phyloP scores from a whole-genome alignment of 2,329 filamentous ascomycete species.

The Corynespora cassiicola region DNA sequence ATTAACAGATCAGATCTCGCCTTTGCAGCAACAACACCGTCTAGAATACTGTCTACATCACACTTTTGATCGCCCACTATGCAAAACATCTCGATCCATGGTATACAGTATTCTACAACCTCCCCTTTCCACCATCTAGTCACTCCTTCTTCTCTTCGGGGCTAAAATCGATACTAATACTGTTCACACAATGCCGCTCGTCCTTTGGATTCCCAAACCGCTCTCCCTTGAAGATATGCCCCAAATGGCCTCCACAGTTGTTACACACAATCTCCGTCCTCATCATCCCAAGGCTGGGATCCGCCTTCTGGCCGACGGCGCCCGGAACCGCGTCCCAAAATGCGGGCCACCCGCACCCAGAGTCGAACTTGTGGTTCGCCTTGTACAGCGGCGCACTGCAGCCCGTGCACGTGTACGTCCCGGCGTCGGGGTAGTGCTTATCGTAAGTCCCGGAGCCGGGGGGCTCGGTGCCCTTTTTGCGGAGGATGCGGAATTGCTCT shows the following conservation, averaged over 20 bases:
- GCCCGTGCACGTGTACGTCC: conserved; percentile 86
- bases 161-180: conserved; percentile 84
- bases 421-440: conserved; percentile 77
- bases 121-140: conserved; percentile 7
- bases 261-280: conserved; percentile 93
- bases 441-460: conserved; percentile 84
- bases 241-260: conserved; percentile 91
- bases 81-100: too few relatives aligned
- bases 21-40: too few relatives aligned
- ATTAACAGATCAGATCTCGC: too few relatives aligned
- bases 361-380: conserved; percentile 93
- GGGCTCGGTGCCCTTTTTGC: conserved; percentile 88
- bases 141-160: conserved; percentile 64
- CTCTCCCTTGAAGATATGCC: conserved; percentile 92
- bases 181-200: conserved; percentile 97
- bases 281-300: conserved; percentile 79
- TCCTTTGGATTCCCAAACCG: conserved; percentile 85
- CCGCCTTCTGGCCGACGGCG: conserved; percentile 82
- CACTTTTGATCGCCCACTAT: too few relatives aligned
- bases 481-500: conserved; percentile 96
- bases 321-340: conserved; percentile 96
- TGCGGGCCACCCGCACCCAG: conserved; percentile 95
- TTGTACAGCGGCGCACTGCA: conserved; percentile 91
- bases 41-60: too few relatives aligned
- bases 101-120: conserved; percentile 12